phyloP scores from a whole-genome alignment of 2,329 filamentous ascomycete species.

The Atkinsonella hypoxylon region DNA sequence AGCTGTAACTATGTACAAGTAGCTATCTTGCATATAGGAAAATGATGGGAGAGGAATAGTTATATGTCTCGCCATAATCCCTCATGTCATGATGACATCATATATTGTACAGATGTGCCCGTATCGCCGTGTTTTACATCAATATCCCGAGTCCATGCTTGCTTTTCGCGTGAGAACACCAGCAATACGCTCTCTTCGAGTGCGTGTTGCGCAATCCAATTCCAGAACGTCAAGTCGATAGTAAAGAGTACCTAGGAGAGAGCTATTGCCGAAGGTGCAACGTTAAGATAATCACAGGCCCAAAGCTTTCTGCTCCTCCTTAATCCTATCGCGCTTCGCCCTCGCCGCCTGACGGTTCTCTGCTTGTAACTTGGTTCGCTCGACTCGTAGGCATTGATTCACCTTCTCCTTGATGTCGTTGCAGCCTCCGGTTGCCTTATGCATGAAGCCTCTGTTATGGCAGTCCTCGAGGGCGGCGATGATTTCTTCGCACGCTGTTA shows the following conservation, averaged over 20 bases:
- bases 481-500: conserved; percentile 80
- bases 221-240: background rate
- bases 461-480: conserved; percentile 93
- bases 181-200: background rate
- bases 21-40: background rate
- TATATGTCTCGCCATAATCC: background rate
- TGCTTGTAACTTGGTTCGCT: conserved; percentile 66
- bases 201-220: background rate
- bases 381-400: conserved; percentile 70
- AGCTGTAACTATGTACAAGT: conserved; percentile 17
- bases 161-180: background rate
- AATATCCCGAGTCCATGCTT: background rate
- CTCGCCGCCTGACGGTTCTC: conserved; percentile 58
- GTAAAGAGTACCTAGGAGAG: background rate
- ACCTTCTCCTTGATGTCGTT: conserved; percentile 76
- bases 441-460: conserved; percentile 82
- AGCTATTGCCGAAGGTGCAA: background rate
- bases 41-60: background rate
- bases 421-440: conserved; percentile 84
- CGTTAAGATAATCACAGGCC: conserved; percentile 19
- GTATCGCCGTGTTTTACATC: background rate
- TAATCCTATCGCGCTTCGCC: conserved; percentile 59
- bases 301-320: conserved; percentile 52
- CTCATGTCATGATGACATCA: background rate
- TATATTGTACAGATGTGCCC: background rate